These are phyloP conservation scores for Rubia occidens DNA, from an alignment of 305 asterid species.

Conservation along the genomic window DNA sequence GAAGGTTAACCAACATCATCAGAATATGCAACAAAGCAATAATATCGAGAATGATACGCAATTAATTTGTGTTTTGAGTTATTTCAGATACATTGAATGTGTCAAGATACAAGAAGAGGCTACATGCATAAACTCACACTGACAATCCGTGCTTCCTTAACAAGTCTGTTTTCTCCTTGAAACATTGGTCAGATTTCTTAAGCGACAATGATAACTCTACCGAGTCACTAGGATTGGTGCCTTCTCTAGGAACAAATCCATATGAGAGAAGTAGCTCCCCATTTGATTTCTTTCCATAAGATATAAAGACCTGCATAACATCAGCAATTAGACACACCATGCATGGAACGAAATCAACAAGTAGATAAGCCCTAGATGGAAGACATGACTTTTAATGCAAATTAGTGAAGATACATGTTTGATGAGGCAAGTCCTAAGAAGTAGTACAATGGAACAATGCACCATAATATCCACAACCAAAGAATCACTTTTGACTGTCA, in stretches of 20 bases:
- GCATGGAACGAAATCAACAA: background rate
- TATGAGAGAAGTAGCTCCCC: constrained; percentile 93
- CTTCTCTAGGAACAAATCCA: constrained; percentile 94
- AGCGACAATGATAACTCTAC: constrained; percentile 65
- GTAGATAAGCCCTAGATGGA: background rate
- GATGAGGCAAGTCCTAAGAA: no score
- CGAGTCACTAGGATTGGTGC: constrained; percentile 82
- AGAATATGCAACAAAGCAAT: background rate
- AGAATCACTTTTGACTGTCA: no score
- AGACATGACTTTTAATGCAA: background rate
- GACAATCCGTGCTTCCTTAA: constrained; percentile 64
- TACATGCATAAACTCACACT: constrained; percentile 37
- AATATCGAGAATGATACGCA: background rate
- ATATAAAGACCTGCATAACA: constrained; percentile 74
- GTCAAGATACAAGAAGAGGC: background rate
- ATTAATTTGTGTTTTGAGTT: constrained; percentile 3
- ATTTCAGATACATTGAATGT: background rate
- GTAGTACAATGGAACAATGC: no score
- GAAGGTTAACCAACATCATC: constrained; percentile 13
- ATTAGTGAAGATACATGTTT: no score
- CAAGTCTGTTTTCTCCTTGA: constrained; percentile 60
- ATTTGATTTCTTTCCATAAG: constrained; percentile 84
- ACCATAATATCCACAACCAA: no score
- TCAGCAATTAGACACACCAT: constrained; percentile 9
- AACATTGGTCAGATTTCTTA: constrained; percentile 67